These are phyloP conservation scores for Fusarium fracticaudum DNA, from an alignment of 2,329 filamentous ascomycete species.

Conservation along the genomic window DNA sequence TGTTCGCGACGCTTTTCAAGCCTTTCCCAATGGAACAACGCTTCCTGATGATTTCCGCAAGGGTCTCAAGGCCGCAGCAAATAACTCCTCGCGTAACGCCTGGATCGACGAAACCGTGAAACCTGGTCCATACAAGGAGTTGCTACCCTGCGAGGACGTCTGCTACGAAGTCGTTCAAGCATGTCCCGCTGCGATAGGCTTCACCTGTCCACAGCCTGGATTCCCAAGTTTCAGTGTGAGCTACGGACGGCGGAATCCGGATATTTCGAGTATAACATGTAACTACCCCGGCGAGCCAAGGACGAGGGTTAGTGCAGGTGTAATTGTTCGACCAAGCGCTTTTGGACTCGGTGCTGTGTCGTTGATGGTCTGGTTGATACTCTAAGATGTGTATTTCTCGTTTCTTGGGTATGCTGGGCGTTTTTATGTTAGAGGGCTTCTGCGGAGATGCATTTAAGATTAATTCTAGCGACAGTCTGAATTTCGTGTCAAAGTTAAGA, in stretches of 20 bases:
- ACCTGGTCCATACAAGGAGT: conserved; percentile 93
- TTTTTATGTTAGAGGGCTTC: conserved; percentile 19
- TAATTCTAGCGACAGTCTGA: background rate
- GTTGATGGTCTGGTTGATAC: conserved; percentile 30
- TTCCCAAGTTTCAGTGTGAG: conserved; percentile 49
- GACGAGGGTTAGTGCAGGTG: conserved; percentile 40
- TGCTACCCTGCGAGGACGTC: conserved; percentile 86
- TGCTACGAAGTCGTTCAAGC: conserved; percentile 87
- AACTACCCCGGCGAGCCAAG: conserved; percentile 52
- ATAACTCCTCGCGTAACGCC: conserved; percentile 69
- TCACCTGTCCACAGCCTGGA: conserved; percentile 72
- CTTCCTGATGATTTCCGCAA: conserved; percentile 52
- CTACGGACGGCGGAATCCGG: conserved; percentile 45
- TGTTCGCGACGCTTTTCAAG: conserved; percentile 74
- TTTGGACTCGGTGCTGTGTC: conserved; percentile 27
- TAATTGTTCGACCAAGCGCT: conserved; percentile 14
- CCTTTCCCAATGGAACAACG: conserved; percentile 75
- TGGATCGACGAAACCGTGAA: conserved; percentile 76
- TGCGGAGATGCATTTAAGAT: background rate
- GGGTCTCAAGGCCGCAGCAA: conserved; percentile 36
- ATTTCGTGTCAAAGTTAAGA: background rate
- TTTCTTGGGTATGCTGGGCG: conserved; percentile 10
- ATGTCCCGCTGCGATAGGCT: conserved; percentile 81
- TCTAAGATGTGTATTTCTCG: conserved; percentile 17
- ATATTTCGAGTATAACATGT: conserved; percentile 45